Evolutionary conservation across 768 basidiomycete species (phyloP), one percentile per base, ranked within the genome.

Genomic region (Auriscalpium vulgare): DNA sequence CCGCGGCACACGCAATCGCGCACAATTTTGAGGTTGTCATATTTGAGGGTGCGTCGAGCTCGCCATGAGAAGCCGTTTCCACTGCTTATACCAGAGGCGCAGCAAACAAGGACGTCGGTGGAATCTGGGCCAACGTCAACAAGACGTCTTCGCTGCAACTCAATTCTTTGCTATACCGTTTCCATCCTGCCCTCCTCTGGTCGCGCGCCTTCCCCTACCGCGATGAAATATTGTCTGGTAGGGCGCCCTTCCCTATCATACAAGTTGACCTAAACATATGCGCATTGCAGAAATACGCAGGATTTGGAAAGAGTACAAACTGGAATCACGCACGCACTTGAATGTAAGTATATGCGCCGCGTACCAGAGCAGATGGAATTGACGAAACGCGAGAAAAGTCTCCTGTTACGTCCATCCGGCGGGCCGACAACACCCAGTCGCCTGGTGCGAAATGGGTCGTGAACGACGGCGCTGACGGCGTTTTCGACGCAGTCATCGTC

Each of bases 21-120:
- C 78, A 80, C 57, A 76, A 77, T 16, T 80, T 81, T 56, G 78
- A 81, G 36, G 78, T 80, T 10, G 74, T 76, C 23, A 72, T 81
- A 2, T 79, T 71, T 60, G 79, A 80, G 48, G 63, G 69, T 68
- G 47, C 17, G 64, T 51, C 4, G 35, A 38, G n/a, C 35, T 37
- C 19, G 9, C 29, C 29, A 29, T 4, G 29, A 4, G 29, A 29
- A 7, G 29, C 29, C 29, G 29, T 29, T 7, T 1, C 29, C 29
- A 29, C 29, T 29, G 29, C 29, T 29, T 29, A 29, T 29, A 7
- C 29, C 29, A 29, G 29, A 29, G 10, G 36, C 19, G 16, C 47
- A 62, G 67, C 65, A n/a, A 58, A 56, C 17, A 62, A 70, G 14
- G 59, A 63, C 8, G 58, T 74, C n/a, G 80, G 78, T 35, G 79